Evolutionary conservation across 225 moss, liverwort and hornwort genomes (phyloP).

Genomic region (Takakia lepidozioides): DNA sequence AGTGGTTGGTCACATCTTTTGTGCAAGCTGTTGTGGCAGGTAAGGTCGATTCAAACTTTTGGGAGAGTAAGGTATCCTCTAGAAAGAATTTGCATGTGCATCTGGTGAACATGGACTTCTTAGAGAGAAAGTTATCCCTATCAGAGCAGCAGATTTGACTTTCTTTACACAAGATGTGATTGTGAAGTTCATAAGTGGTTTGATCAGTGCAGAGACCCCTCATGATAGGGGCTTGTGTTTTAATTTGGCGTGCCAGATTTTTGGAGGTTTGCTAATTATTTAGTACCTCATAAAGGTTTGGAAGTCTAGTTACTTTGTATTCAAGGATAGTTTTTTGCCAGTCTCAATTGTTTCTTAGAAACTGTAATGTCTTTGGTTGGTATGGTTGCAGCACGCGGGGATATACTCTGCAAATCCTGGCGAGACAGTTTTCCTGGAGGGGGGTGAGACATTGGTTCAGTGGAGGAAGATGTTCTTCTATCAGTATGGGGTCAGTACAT

Average conservation of each 20-base stretch:
- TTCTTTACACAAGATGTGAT: too few relatives aligned
- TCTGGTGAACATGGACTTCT: not conserved
- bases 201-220: too few relatives aligned
- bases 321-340: not conserved
- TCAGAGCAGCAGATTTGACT: too few relatives aligned
- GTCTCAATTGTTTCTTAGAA: not conserved
- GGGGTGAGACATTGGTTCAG: constrained; percentile 67
- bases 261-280: too few relatives aligned
- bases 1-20: not conserved
- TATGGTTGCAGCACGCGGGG: constrained; percentile 58
- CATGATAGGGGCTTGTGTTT: too few relatives aligned
- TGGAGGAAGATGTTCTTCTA: constrained; percentile 74
- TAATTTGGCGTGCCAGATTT: too few relatives aligned
- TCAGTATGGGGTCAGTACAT: constrained; percentile 50
- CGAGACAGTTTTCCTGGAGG: constrained; percentile 52
- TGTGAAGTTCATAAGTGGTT: too few relatives aligned
- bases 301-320: not conserved
- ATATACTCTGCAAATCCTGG: constrained; percentile 67
- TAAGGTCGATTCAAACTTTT: not conserved
- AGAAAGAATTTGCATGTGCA: not conserved
- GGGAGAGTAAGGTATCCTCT: constrained; percentile 2
- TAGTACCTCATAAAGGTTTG: too few relatives aligned
- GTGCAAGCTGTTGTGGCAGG: too few relatives aligned
- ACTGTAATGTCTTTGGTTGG: not conserved
- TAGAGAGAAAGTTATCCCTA: too few relatives aligned